Evolutionary conservation across 2,329 filamentous ascomycete genomes (phyloP).

Genomic region (Xylaria sp.): DNA sequence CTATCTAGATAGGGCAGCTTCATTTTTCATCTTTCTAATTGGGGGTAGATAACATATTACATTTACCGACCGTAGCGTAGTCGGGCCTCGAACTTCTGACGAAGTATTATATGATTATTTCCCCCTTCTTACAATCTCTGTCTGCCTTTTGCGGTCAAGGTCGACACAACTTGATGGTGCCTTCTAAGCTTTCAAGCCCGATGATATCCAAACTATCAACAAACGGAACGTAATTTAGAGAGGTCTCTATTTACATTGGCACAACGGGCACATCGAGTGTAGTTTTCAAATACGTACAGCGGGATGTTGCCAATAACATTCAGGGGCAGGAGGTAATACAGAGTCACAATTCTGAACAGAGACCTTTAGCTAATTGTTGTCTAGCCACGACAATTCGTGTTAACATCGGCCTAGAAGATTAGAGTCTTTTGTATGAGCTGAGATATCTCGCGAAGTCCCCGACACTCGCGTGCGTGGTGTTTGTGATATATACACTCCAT

Average conservation of each 20-base stretch:
- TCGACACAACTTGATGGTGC: background rate
- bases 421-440: conserved; percentile 11
- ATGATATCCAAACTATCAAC: background rate
- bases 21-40: background rate
- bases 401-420: background rate
- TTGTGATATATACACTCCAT: conserved; percentile 7
- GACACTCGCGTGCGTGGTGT: background rate
- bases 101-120: background rate
- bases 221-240: background rate
- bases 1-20: background rate
- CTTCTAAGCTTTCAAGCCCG: background rate
- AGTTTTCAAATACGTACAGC: background rate
- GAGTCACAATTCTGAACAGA: background rate
- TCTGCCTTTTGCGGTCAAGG: background rate
- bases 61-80: too few relatives aligned
- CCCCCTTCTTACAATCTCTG: background rate
- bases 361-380: background rate
- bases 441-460: background rate
- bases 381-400: background rate
- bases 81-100: background rate
- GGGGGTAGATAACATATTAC: background rate
- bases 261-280: background rate
- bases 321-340: background rate
- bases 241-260: background rate
- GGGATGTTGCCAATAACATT: background rate